Evolutionary conservation across 345 rosid species (phyloP).

Genomic region (Carallia pectinifolia): DNA sequence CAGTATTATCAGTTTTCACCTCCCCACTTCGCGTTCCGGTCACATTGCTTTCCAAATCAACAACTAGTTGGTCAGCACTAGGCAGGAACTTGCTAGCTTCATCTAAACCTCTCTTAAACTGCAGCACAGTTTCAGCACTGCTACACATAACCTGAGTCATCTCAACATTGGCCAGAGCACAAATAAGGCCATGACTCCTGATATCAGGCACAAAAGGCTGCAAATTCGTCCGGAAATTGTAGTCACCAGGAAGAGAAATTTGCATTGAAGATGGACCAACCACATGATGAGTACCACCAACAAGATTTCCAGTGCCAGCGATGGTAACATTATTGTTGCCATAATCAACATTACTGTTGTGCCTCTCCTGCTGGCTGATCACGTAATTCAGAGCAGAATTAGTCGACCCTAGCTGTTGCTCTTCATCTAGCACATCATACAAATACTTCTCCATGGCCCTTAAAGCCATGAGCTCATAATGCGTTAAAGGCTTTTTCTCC

Average conservation of each 20-base stretch:
- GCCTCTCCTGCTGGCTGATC: conserved; percentile 15
- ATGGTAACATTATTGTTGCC: background rate
- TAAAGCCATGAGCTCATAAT: conserved; percentile 21
- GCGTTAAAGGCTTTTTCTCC: conserved; percentile 19
- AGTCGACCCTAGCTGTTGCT: conserved; percentile 2
- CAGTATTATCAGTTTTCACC: conserved; percentile 22
- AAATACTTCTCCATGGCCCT: conserved; percentile 25
- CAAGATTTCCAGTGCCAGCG: background rate
- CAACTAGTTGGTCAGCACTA: conserved; percentile 38
- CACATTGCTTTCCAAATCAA: conserved; percentile 26
- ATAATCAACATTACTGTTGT: conserved; percentile 10
- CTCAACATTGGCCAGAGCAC: conserved; percentile 25
- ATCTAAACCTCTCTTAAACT: conserved; percentile 70
- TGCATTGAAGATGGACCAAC: conserved; percentile 9
- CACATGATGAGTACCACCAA: background rate
- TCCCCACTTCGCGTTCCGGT: conserved; percentile 12
- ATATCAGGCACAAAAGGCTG: conserved; percentile 5
- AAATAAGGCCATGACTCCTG: conserved; percentile 18
- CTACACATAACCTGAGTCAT: conserved; percentile 51
- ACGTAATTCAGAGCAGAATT: conserved; percentile 1
- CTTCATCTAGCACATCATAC: conserved; percentile 19
- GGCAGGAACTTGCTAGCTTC: conserved; percentile 90
- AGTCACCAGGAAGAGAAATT: conserved; percentile 13
- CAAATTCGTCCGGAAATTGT: conserved; percentile 14
- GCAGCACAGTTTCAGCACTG: conserved; percentile 49